phyloP scores from a whole-genome alignment of 1,139 yeast species.

The Geotrichum bryndzae region DNA sequence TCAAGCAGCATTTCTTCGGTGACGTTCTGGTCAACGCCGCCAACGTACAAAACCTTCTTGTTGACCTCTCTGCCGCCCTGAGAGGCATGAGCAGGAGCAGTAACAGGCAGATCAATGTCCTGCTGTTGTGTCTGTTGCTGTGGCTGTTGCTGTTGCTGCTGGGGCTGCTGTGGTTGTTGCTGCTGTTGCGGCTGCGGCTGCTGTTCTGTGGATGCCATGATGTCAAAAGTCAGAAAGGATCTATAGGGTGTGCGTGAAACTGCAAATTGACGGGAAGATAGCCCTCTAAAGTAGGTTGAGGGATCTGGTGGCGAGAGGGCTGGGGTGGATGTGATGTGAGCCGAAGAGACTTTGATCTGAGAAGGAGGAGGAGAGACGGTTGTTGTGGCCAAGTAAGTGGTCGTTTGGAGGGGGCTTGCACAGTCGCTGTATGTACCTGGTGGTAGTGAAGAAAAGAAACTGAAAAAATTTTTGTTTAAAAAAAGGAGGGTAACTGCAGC shows the following conservation, averaged over 20 bases:
- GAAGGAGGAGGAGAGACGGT: neutral
- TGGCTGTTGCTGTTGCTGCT: neutral
- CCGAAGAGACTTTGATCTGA: neutral
- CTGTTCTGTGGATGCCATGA: neutral
- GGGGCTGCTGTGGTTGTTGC: neutral
- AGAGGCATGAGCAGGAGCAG: constrained; percentile 58
- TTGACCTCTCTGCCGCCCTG: constrained; percentile 81
- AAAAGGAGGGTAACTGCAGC: neutral
- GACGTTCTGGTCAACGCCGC: constrained; percentile 61
- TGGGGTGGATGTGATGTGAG: neutral
- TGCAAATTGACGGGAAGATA: neutral
- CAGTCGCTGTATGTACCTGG: neutral
- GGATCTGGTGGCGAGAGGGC: neutral
- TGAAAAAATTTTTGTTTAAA: too few species aligned
- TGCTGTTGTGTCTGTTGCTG: neutral
- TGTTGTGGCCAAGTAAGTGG: neutral
- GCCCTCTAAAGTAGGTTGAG: neutral
- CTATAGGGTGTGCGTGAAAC: neutral
- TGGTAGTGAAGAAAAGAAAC: neutral
- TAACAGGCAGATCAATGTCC: neutral
- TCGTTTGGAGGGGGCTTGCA: neutral
- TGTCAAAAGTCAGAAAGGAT: neutral
- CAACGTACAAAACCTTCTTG: constrained; percentile 67
- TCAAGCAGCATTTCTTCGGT: constrained; percentile 58
- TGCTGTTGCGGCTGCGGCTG: neutral